Evolutionary conservation across 2,329 filamentous ascomycete species (phyloP).

Genomic region (Trichophyton schoenleinii): DNA sequence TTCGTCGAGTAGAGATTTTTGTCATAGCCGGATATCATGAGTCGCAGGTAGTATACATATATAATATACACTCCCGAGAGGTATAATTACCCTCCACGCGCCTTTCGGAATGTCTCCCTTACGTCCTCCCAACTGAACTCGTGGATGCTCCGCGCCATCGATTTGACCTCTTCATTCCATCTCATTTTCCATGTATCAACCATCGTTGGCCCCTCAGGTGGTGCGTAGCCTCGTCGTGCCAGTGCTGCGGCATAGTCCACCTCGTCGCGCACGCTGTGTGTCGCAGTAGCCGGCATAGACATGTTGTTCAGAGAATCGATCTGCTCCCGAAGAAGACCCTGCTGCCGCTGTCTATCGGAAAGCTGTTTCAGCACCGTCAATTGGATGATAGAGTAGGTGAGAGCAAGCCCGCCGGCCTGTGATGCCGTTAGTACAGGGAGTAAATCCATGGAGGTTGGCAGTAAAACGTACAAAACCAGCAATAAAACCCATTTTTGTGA

Average conservation of each 20-base stretch:
- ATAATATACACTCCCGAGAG: too few species aligned
- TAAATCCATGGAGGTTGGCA: background rate
- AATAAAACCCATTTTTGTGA: conserved; percentile 53
- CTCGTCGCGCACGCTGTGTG: background rate
- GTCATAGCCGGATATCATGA: too few species aligned
- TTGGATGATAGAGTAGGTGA: conserved; percentile 62
- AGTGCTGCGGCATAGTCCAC: conserved; percentile 8
- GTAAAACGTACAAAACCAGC: conserved; percentile 54
- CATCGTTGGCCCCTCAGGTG: conserved; percentile 24
- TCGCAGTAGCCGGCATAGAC: conserved; percentile 14
- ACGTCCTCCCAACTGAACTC: conserved; percentile 52
- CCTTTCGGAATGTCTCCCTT: conserved; percentile 25
- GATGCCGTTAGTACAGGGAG: conserved; percentile 1
- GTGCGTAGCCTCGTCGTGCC: conserved; percentile 13
- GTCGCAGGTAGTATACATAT: too few species aligned
- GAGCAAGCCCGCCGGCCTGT: conserved; percentile 61
- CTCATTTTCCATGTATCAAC: conserved; percentile 59
- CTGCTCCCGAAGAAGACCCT: conserved; percentile 33
- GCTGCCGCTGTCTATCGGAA: conserved; percentile 46
- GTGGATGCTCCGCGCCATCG: conserved; percentile 54
- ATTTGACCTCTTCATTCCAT: conserved; percentile 65
- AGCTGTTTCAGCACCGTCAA: conserved; percentile 58
- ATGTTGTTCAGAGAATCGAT: conserved; percentile 31
- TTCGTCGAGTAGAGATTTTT: too few species aligned
- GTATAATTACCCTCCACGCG: background rate